phyloP scores from a whole-genome alignment of 1,284 basidiomycete genomes.

The Melanopsichium pennsylvanicum region DNA sequence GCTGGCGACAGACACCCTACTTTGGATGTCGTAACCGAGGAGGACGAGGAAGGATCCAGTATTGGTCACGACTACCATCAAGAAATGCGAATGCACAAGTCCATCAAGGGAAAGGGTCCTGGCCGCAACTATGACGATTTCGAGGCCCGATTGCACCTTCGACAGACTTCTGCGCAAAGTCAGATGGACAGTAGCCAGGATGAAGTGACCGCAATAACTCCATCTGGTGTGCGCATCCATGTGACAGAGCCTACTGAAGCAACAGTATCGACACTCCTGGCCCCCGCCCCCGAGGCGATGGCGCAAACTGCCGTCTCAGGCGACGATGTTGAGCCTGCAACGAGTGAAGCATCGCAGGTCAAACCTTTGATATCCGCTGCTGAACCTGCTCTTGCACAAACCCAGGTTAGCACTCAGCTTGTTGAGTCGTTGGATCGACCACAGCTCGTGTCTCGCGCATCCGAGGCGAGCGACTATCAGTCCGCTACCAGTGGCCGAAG shows the following conservation, averaged over 20 bases:
- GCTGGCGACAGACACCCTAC: constrained; percentile 22
- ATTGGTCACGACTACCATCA: constrained; percentile 35
- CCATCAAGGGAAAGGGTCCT: constrained; percentile 29
- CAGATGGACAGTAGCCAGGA: constrained; percentile 2
- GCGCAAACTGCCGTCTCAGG: neutral
- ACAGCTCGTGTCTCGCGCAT: constrained; percentile 21
- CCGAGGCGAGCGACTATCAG: constrained; percentile 33
- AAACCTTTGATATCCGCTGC: neutral
- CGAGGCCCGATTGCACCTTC: constrained; percentile 24
- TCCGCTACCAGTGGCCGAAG: constrained; percentile 39
- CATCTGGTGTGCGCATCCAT: constrained; percentile 23
- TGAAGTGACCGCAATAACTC: neutral
- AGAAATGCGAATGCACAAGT: constrained; percentile 44
- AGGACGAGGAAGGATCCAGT: constrained; percentile 53
- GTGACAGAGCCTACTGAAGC: constrained; percentile 10
- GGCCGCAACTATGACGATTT: constrained; percentile 28
- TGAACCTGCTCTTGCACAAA: constrained; percentile 1
- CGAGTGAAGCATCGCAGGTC: neutral
- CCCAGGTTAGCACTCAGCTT: constrained; percentile 2
- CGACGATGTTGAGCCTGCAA: neutral
- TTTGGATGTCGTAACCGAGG: constrained; percentile 52
- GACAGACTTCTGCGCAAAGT: constrained; percentile 26
- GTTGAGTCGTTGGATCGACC: constrained; percentile 4
- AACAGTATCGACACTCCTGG: no score
- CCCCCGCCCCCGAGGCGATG: neutral